These are phyloP conservation scores for Pleurotus eryngii DNA, from an alignment of 768 basidiomycete genomes.

Conservation along the genomic window DNA sequence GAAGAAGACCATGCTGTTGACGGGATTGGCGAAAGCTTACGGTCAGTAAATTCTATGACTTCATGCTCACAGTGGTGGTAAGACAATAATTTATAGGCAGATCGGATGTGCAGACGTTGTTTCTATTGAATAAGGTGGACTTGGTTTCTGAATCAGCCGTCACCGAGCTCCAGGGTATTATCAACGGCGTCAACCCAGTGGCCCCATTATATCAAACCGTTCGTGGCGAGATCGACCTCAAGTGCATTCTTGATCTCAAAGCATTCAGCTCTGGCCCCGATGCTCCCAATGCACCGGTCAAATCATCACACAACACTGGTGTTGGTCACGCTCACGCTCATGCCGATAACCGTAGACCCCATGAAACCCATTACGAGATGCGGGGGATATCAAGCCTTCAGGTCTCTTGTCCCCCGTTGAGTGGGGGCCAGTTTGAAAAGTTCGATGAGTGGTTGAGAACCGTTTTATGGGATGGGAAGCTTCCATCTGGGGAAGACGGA, in stretches of 20 bases:
- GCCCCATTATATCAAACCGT: constrained; percentile 72
- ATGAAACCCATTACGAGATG: constrained; percentile 60
- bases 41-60: constrained; percentile 39
- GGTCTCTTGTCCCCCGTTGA: constrained; percentile 62
- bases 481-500: constrained; percentile 31
- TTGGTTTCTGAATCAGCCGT: constrained; percentile 51
- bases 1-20: constrained; percentile 69
- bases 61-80: neutral
- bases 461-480: constrained; percentile 75
- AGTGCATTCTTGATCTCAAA: constrained; percentile 72
- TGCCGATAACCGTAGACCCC: constrained; percentile 29
- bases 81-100: constrained; percentile 58
- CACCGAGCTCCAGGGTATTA: constrained; percentile 47
- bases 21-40: constrained; percentile 69
- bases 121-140: constrained; percentile 91
- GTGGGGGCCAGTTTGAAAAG: constrained; percentile 36
- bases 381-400: constrained; percentile 84
- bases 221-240: constrained; percentile 70
- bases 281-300: neutral
- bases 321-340: constrained; percentile 18
- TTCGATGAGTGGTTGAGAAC: constrained; percentile 81
- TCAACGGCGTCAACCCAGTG: constrained; percentile 77
- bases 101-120: constrained; percentile 91
- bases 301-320: constrained; percentile 17
- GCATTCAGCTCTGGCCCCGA: constrained; percentile 54